Conservation (phyloP, 345 rosid genomes). For the Odontarrhena argentea region DNA sequence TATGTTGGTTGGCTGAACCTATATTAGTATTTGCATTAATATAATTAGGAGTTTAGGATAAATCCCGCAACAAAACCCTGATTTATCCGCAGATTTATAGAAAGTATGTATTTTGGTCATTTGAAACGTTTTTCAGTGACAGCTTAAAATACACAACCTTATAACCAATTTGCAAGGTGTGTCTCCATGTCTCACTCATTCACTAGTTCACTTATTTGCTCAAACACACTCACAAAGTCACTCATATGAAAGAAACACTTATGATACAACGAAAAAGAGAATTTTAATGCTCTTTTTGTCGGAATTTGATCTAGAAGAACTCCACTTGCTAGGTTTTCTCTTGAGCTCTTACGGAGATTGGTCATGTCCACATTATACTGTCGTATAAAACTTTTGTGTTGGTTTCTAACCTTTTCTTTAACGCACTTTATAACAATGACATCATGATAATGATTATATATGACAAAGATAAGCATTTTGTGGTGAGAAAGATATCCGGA, state of each 20-base stretch:
- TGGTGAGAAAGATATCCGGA: slow-evolving; percentile 23
- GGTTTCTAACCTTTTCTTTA: slow-evolving; percentile 10
- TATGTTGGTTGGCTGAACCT: too few species aligned
- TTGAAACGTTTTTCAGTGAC: too few species aligned
- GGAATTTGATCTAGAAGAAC: not conserved
- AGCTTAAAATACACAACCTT: not conserved
- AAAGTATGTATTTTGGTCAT: too few species aligned
- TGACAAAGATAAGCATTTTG: not conserved
- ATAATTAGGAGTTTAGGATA: too few species aligned
- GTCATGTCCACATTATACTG: not conserved
- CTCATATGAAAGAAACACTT: slow-evolving; percentile 3
- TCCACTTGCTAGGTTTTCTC: not conserved
- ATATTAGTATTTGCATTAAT: too few species aligned
- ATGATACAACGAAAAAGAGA: not conserved
- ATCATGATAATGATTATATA: slow-evolving; percentile 22
- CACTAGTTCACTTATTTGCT: not conserved
- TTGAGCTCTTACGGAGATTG: slow-evolving; percentile 3
- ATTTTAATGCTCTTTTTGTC: not conserved
- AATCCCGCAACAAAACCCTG: too few species aligned
- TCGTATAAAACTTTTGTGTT: slow-evolving; percentile 3
- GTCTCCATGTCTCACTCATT: not conserved
- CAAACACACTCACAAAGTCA: not conserved
- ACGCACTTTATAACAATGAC: slow-evolving; percentile 4
- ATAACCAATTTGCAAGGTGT: not conserved
- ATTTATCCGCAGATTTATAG: too few species aligned